phyloP scores from a whole-genome alignment of 2,329 filamentous ascomycete genomes.

The Fusarium sp. region DNA sequence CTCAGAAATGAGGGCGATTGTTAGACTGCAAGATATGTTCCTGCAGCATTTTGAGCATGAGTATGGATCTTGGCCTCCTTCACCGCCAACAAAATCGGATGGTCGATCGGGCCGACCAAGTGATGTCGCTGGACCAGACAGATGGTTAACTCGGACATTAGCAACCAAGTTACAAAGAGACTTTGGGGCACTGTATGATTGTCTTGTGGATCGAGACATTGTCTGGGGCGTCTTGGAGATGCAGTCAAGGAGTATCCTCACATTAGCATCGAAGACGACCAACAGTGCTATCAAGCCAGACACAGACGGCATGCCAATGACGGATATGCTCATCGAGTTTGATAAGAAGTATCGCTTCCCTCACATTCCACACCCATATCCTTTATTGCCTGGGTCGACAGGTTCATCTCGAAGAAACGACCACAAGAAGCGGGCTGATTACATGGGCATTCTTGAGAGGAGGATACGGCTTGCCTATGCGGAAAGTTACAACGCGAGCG shows the following conservation, averaged over 20 bases:
- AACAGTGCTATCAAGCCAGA: constrained; percentile 63
- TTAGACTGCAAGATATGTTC: constrained; percentile 71
- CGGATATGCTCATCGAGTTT: constrained; percentile 73
- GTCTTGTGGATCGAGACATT: constrained; percentile 74
- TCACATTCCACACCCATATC: constrained; percentile 75
- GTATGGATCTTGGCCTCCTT: constrained; percentile 72
- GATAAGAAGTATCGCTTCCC: constrained; percentile 72
- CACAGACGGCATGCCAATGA: constrained; percentile 68
- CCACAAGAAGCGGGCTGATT: constrained; percentile 43
- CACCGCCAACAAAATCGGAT: constrained; percentile 58
- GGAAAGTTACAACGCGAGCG: constrained; percentile 69
- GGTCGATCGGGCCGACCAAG: constrained; percentile 29
- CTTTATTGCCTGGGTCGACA: constrained; percentile 69
- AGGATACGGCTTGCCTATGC: constrained; percentile 68
- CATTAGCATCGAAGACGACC: constrained; percentile 64
- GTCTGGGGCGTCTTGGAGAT: constrained; percentile 73
- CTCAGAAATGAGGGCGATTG: constrained; percentile 65
- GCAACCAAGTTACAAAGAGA: constrained; percentile 70
- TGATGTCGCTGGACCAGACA: constrained; percentile 55
- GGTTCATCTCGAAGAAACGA: constrained; percentile 50
- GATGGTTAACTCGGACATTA: constrained; percentile 71
- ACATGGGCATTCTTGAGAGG: constrained; percentile 54
- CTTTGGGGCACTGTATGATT: constrained; percentile 77
- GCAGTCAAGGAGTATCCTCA: constrained; percentile 71
- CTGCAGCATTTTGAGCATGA: constrained; percentile 65